Evolutionary conservation across 2,329 filamentous ascomycete species (phyloP).

Genomic region (Monascus ruber): DNA sequence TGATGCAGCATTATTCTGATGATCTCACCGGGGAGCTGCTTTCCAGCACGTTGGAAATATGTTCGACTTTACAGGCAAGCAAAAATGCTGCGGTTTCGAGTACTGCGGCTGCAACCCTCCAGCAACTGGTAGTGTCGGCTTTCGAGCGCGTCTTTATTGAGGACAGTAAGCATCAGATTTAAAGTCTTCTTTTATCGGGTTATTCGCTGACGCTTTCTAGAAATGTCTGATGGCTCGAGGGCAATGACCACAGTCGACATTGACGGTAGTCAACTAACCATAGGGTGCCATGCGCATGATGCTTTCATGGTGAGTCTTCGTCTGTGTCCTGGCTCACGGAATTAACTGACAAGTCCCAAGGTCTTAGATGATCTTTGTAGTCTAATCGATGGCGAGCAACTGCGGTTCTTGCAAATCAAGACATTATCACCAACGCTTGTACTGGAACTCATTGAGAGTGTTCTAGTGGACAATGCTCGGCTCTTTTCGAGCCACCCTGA

Average conservation of each 20-base stretch:
- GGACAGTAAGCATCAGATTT: constrained; percentile 50
- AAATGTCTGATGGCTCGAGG: constrained; percentile 36
- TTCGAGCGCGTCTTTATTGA: constrained; percentile 84
- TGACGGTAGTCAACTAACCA: constrained; percentile 51
- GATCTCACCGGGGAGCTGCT: constrained; percentile 73
- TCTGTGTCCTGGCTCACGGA: neutral
- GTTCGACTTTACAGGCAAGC: constrained; percentile 78
- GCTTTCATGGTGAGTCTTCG: constrained; percentile 54
- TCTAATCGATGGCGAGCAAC: constrained; percentile 70
- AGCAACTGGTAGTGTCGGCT: constrained; percentile 82
- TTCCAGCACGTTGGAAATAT: constrained; percentile 75
- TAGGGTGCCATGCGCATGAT: constrained; percentile 70
- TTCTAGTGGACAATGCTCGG: constrained; percentile 72
- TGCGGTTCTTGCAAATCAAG: constrained; percentile 70
- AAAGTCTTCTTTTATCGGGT: neutral
- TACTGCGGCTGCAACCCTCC: constrained; percentile 89
- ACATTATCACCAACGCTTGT: constrained; percentile 72
- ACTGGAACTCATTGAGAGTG: constrained; percentile 82
- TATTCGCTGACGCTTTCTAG: constrained; percentile 7
- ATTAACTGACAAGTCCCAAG: constrained; percentile 25
- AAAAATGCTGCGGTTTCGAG: constrained; percentile 92
- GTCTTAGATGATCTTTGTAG: constrained; percentile 86
- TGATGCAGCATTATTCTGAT: constrained; percentile 79
- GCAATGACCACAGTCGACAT: constrained; percentile 56
- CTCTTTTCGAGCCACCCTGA: constrained; percentile 71